Evolutionary conservation across 1,284 basidiomycete species (phyloP).

Genomic region (Tausonia pullulans): DNA sequence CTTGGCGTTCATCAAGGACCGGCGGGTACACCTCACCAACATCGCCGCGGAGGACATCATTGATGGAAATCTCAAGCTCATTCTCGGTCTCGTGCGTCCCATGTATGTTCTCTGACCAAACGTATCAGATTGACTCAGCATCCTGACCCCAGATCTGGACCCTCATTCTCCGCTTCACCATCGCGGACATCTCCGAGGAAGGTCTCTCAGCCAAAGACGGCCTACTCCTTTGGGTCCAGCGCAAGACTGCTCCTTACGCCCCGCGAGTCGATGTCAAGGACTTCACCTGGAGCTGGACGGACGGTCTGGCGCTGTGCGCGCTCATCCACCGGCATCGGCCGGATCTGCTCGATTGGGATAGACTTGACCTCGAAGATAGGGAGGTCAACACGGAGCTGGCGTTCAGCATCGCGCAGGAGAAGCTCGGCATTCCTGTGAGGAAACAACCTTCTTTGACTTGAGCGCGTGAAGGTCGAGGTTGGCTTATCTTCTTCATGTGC

Average conservation of each 20-base stretch:
- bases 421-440: conserved; percentile 71
- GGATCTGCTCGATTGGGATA: conserved; percentile 76
- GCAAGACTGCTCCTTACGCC: conserved; percentile 80
- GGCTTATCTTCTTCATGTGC: conserved; percentile 7
- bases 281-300: conserved; percentile 83
- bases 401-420: conserved; percentile 72
- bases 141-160: conserved; percentile 64
- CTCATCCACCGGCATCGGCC: conserved; percentile 94
- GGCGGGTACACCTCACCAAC: conserved; percentile 93
- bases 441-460: conserved; percentile 1
- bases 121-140: too few species aligned
- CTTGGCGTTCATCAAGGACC: conserved; percentile 83
- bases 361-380: conserved; percentile 68
- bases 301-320: conserved; percentile 93
- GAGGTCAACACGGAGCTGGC: conserved; percentile 74
- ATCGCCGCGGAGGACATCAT: conserved; percentile 98
- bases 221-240: conserved; percentile 91
- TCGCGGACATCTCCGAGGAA: conserved; percentile 95
- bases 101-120: neutral
- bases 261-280: conserved; percentile 83
- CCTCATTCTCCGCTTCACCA: conserved; percentile 89
- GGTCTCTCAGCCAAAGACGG: conserved; percentile 95
- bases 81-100: conserved; percentile 64
- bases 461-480: too few species aligned
- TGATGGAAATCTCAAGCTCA: conserved; percentile 93